Evolutionary conservation across 2,329 filamentous ascomycete genomes (phyloP), one percentile per base, ranked within the genome.

Genomic region (Colletotrichum trifolii): DNA sequence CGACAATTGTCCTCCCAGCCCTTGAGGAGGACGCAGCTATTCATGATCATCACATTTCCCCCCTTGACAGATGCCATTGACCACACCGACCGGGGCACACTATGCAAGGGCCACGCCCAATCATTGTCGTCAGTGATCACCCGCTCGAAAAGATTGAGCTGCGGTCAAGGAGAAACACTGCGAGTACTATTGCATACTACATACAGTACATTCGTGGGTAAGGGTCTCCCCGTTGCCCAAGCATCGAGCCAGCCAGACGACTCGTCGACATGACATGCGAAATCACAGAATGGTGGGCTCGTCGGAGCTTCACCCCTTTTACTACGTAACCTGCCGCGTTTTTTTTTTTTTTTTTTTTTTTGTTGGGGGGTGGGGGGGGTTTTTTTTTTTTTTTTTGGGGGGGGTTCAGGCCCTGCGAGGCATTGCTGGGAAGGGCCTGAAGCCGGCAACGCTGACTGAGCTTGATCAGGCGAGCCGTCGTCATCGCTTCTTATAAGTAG

Each of bases 81-180:
- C 56, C 52, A 45, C 13, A 50, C 57, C 57, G 46, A 63, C 35
- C 54, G 25, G 63, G 63, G 47, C n/a, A 35, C 9, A 38, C 11
- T 38, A 61, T 62, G 62, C 62, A 65, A 60, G 57, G 57, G 46
- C 57, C 17, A 36, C 50, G 10, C 11, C 62, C 57, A 65, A 65
- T 65, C 57, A 65, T 7, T 9, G n/a, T 8, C 38, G 34, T 8
- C 52, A 10, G 25, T 25, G 25, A 25, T 25, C 25, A 25, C 25
- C 25, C 25, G 25, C 25, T 25, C 25, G 25, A 25, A 25, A 25
- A 25, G 3, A 25, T 5, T 5, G 25, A 56, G 52, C 45, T 39
- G 45, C 50, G 50, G 34, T n/a, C 42, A 50, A 40, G 57, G 39
- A 45, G 33, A 53, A 25, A 25, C 25, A 25, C 25, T 25, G 1